A percentile compares a stretch with the other conserved stretches of the same genome.
Evolutionary conservation across 495 filamentous ascomycete genomes (phyloP).

Genomic region (Halenospora varia): DNA sequence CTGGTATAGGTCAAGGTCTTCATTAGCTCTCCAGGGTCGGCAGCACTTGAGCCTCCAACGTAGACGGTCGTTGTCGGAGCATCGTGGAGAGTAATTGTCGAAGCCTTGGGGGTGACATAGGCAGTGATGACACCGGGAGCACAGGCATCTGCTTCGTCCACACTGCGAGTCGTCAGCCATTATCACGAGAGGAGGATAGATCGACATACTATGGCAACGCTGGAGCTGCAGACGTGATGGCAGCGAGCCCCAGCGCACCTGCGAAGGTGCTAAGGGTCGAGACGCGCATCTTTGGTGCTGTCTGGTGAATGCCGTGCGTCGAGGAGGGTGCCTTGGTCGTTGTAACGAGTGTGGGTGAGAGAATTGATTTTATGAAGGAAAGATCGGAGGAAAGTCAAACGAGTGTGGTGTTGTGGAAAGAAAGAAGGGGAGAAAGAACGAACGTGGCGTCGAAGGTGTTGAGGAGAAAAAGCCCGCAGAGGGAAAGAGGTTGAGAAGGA

Average conservation of each 20-base stretch:
- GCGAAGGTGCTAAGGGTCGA: neutral
- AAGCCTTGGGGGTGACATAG: slow-evolving; percentile 10
- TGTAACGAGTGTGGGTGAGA: neutral
- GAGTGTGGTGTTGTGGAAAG: slow-evolving; percentile 3
- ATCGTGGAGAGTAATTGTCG: slow-evolving; percentile 15
- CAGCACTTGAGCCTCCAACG: neutral
- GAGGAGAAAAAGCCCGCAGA: neutral
- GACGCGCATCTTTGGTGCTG: slow-evolving; percentile 17
- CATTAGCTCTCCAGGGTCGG: neutral
- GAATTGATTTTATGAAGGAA: neutral
- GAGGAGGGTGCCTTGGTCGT: neutral
- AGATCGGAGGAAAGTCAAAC: neutral
- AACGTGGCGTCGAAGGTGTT: neutral
- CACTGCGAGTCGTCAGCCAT: neutral
- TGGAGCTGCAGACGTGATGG: slow-evolving; percentile 9
- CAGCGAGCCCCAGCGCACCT: slow-evolving; percentile 11
- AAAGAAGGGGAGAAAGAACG: neutral
- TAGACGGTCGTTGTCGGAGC: slow-evolving; percentile 5
- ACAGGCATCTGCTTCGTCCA: slow-evolving; percentile 6
- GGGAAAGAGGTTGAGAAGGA: neutral
- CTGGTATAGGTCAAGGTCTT: neutral
- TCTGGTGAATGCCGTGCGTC: neutral
- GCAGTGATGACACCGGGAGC: slow-evolving; percentile 8
- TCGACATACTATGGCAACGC: slow-evolving; percentile 5
- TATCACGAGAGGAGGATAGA: neutral